Base-by-base conservation (phyloP, 1,284 basidiomycete species). In the Albatrellus sp. region DNA sequence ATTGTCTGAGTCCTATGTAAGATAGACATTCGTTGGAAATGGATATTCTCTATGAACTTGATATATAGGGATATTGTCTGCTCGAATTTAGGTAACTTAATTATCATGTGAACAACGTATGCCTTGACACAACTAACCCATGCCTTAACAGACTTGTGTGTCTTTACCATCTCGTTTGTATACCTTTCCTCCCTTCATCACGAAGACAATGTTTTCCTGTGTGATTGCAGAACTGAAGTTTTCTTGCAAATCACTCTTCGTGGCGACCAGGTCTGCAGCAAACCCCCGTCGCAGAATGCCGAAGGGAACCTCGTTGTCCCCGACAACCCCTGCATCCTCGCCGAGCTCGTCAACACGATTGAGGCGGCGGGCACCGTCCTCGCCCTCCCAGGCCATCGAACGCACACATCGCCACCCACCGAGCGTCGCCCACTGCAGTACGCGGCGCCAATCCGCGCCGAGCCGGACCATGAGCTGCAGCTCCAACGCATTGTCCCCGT, bases 401-500 rank as follows among this genome's bases (percentile, higher is more conserved):
- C 75, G 62, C 13, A 80, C 60, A 47, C 72, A 73, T 52, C 67
- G 61, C 76, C 78, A 78, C 1, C 76, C 75, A 3, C 72, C 70
- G 11, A 75, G 56, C 16, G 78, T 82, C 12, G 64, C 72, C 73
- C 76, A 77, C n/a, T 63, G 62, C 28, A 82, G 58, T 9, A 80
- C 73, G 43, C 64, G 61, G 33, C 60, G 58, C 69, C 70, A 73
- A 31, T 65, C 59, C 14, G 72, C 76, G 1, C 79, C 77, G 2
- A 77, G 62, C 13, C 58, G 54, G 11, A 70, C 68, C 79, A 80
- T 80, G 16, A 80, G 57, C 53, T 70, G 62, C 65, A 81, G 63
- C 62, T 81, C 79, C 34, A 74, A 58, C 24, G 73, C 67, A 52
- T 82, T 82, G 46, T 69, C 62, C 1, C 77, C 77, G 54, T 80